Base-by-base conservation (phyloP, 192 early-diverging fungal genomes). In the Podila clonocystis region DNA sequence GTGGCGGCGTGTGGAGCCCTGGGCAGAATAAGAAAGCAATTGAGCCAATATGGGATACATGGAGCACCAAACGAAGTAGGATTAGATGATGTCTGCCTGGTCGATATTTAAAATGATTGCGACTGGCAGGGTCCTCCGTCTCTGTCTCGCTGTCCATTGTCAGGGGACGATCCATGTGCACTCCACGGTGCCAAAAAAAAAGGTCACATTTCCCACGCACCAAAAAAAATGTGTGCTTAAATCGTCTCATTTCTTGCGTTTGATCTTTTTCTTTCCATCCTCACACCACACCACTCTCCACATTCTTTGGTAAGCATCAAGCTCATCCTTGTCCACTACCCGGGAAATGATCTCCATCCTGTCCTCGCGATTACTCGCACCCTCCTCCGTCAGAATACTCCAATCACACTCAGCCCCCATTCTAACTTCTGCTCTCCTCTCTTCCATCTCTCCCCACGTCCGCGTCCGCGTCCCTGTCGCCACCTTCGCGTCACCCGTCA, bases 251-350 rank as follows among this genome's bases (percentile, higher is more conserved):
- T 58, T 31, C 26, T n/a, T 45, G n/a, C 57, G 20, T 45, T 68
- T 31, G n/a, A 57, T 67, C 31, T 52, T 57, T 57, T 62, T 62
- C 30, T 26, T 58, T 45, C 41, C 52, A 36, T 58, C 66, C 19
- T 58, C 52, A 34, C 55, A 41, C 17, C 50, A 24, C 45, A 52
- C 26, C 49, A 50, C 49, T 26, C 24, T 29, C 24, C 57, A 9
- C 38, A 12, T 22, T 38, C 26, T 68, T 36, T 4, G 67, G 67
- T 68, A 68, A 45, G 41, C 41, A 45, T 45, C 41, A 45, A 36
- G 13, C 41, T 17, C 41, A 17, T 8, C 0, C n/a, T n/a, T n/a
- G n/a, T n/a, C 13, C 2, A 45, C 41, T 12, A 45, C 41, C 41
- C 13, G 15, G 41, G 15, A 45, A 45, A 45, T 45, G 41, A 13